phyloP scores from a whole-genome alignment of 352 stramenopile genomes.

The Phytophthora lateralis region DNA sequence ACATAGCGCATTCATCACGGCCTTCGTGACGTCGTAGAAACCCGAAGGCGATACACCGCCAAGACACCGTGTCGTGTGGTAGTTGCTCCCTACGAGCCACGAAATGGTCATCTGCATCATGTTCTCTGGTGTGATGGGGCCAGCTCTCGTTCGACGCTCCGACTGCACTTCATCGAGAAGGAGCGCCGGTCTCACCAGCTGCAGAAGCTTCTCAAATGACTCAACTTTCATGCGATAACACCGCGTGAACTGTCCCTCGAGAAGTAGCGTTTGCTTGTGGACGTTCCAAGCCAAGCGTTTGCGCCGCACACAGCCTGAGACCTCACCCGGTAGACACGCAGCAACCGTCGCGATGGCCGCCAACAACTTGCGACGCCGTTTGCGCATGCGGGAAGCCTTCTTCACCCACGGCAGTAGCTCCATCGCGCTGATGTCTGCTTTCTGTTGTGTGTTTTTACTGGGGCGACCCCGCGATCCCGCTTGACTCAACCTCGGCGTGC shows the following conservation, averaged over 20 bases:
- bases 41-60: background rate
- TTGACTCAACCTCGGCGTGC: too few species aligned
- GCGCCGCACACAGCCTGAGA: too few species aligned
- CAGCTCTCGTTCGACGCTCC: background rate
- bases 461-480: too few species aligned
- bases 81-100: slow-evolving; percentile 11
- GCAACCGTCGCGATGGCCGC: too few species aligned
- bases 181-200: background rate
- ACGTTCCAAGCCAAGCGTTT: background rate
- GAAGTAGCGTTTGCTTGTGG: background rate
- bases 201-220: slow-evolving; percentile 3
- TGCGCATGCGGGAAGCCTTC: too few species aligned
- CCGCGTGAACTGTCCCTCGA: slow-evolving; percentile 10
- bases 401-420: too few species aligned
- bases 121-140: slow-evolving; percentile 6
- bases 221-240: slow-evolving; percentile 4
- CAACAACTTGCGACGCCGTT: too few species aligned
- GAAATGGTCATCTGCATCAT: slow-evolving; percentile 15
- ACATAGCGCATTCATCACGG: background rate
- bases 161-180: slow-evolving; percentile 6
- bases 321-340: too few species aligned
- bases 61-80: slow-evolving; percentile 7
- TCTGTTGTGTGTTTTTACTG: too few species aligned
- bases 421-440: too few species aligned
- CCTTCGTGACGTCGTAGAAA: background rate